Percentiles rank a stretch among this genome's conserved stretches.
phyloP scores from a whole-genome alignment of 495 filamentous ascomycete species.

The Penicillium simplicissimum region DNA sequence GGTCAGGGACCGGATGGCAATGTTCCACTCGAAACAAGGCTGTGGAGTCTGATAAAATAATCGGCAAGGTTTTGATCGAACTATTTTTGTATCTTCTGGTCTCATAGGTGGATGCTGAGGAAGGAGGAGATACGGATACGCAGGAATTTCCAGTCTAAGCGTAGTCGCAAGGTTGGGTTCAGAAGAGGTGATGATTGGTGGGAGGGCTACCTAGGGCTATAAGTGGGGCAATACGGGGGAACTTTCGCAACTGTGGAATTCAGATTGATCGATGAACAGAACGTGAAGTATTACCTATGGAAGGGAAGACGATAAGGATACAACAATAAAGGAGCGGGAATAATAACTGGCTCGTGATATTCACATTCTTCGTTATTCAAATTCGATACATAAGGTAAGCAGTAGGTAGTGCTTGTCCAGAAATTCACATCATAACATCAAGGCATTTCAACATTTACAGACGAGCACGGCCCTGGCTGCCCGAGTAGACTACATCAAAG shows the following conservation, averaged over 20 bases:
- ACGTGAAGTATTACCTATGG: no score
- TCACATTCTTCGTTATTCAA: conserved; percentile 1
- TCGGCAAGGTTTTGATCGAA: background rate
- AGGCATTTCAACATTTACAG: conserved; percentile 22
- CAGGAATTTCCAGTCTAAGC: conserved; percentile 13
- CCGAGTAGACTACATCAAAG: conserved; percentile 50
- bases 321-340: background rate
- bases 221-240: background rate
- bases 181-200: background rate
- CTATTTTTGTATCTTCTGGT: background rate
- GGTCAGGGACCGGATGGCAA: background rate
- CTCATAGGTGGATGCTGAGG: background rate
- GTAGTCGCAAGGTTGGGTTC: background rate
- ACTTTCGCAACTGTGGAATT: no score
- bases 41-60: background rate
- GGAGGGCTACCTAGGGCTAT: no score
- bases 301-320: no score
- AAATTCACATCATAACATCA: background rate
- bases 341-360: conserved; percentile 4
- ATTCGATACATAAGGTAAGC: conserved; percentile 6
- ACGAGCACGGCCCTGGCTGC: conserved; percentile 24
- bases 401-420: conserved; percentile 3
- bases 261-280: no score
- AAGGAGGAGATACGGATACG: conserved; percentile 18
- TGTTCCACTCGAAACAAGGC: background rate